These are phyloP conservation scores for Penicillium cinerascens DNA, from an alignment of 495 filamentous ascomycete species.

Conservation along the genomic window DNA sequence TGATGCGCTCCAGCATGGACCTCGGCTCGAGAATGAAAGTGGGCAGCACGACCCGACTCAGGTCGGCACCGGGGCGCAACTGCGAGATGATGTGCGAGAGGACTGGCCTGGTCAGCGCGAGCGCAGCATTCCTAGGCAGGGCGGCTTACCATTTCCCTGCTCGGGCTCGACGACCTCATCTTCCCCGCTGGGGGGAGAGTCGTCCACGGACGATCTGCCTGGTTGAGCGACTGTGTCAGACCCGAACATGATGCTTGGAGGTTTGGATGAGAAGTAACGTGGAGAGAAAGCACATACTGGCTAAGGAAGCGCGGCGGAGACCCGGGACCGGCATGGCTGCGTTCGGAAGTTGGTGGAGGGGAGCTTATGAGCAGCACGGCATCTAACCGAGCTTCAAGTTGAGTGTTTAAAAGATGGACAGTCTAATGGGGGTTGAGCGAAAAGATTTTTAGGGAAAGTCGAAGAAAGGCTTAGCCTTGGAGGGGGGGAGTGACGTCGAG, in stretches of 20 bases:
- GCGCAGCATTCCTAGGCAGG: neutral
- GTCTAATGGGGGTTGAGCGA: neutral
- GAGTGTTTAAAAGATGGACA: neutral
- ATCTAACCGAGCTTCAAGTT: neutral
- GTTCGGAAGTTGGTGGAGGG: conserved; percentile 20
- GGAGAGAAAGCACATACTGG: conserved; percentile 21
- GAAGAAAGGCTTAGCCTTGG: neutral
- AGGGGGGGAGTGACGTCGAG: conserved; percentile 10
- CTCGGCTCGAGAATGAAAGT: conserved; percentile 98
- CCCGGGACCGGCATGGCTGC: conserved; percentile 31
- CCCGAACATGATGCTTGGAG: conserved; percentile 24
- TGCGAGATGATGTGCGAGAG: conserved; percentile 96
- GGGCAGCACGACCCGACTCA: conserved; percentile 89
- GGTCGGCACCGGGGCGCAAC: conserved; percentile 88
- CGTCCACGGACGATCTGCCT: conserved; percentile 58
- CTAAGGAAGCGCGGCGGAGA: conserved; percentile 29
- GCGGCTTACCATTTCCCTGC: conserved; percentile 53
- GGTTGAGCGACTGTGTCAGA: conserved; percentile 28
- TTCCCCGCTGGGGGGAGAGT: conserved; percentile 44
- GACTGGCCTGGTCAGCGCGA: conserved; percentile 46
- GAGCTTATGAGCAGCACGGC: conserved; percentile 1
- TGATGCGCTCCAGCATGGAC: conserved; percentile 98
- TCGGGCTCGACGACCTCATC: conserved; percentile 78
- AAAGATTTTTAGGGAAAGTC: neutral
- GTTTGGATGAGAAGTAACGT: neutral